These are phyloP conservation scores for Colletotrichum sp. DNA, from an alignment of 2,329 filamentous ascomycete species.

Conservation along the genomic window DNA sequence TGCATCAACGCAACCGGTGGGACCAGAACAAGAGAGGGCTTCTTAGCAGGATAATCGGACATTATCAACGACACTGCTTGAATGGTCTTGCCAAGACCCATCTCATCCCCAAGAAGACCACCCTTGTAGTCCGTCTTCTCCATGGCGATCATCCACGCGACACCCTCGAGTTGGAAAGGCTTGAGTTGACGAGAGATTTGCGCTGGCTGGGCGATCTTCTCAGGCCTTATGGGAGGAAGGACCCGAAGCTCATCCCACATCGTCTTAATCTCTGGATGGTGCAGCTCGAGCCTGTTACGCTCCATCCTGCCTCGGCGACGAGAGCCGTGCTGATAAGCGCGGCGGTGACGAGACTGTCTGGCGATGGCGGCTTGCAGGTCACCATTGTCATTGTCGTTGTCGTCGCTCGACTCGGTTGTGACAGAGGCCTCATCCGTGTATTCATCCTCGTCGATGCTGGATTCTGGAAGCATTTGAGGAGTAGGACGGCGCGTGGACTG, in stretches of 20 bases:
- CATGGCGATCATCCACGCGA: conserved; percentile 94
- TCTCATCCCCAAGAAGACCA: conserved; percentile 93
- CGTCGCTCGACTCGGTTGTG: background rate
- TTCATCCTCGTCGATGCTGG: background rate
- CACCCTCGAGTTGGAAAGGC: conserved; percentile 89
- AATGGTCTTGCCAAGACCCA: conserved; percentile 99
- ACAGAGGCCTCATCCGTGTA: background rate
- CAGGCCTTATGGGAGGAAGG: conserved; percentile 68
- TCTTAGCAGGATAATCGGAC: conserved; percentile 88
- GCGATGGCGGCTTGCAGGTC: background rate
- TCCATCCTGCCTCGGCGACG: conserved; percentile 43
- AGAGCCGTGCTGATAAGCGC: conserved; percentile 33
- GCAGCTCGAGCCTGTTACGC: conserved; percentile 71
- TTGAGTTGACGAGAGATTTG: conserved; percentile 86
- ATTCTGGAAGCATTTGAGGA: background rate
- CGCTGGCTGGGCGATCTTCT: conserved; percentile 71
- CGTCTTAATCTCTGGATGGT: conserved; percentile 79
- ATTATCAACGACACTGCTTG: conserved; percentile 97
- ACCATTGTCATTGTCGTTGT: background rate
- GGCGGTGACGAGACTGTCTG: conserved; percentile 32
- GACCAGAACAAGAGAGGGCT: conserved; percentile 84
- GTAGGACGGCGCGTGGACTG: background rate
- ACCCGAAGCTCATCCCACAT: conserved; percentile 85
- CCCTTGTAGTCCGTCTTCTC: conserved; percentile 86
- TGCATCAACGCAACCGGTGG: conserved; percentile 96